phyloP scores from a whole-genome alignment of 2,329 filamentous ascomycete genomes.

The Trichoderma atrobrunneum region DNA sequence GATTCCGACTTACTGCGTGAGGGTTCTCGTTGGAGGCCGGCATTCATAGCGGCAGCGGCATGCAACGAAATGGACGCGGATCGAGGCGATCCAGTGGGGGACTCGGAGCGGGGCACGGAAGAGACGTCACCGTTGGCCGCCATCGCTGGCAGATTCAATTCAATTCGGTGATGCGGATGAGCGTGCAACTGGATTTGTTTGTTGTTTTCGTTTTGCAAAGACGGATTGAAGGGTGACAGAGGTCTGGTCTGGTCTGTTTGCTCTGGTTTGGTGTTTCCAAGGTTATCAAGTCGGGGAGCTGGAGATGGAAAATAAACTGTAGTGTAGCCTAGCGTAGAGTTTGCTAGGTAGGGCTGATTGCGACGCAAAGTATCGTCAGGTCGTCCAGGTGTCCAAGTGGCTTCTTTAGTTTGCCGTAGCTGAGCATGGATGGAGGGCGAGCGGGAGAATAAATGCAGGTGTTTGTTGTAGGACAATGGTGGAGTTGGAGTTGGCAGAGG shows the following conservation, averaged over 20 bases:
- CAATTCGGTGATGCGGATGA: neutral
- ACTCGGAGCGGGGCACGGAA: constrained; percentile 38
- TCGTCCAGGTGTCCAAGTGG: neutral
- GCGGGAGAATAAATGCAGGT: neutral
- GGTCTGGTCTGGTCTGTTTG: neutral
- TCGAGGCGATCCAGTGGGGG: constrained; percentile 60
- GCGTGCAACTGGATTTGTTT: neutral
- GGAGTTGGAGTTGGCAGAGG: neutral
- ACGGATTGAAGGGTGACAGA: neutral
- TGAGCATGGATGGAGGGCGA: neutral
- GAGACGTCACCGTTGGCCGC: constrained; percentile 30
- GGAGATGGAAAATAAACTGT: neutral
- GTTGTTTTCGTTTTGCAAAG: neutral
- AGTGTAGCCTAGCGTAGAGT: neutral
- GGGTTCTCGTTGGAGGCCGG: constrained; percentile 66
- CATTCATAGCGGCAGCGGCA: constrained; percentile 74
- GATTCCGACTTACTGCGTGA: constrained; percentile 48
- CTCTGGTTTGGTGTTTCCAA: neutral
- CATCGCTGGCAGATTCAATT: constrained; percentile 24
- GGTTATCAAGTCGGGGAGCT: neutral
- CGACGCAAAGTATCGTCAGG: neutral
- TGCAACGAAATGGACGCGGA: constrained; percentile 69
- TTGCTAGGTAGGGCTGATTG: neutral
- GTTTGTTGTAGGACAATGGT: neutral
- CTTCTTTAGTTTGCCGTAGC: neutral